phyloP scores from a whole-genome alignment of 208 protist species.

The Leishmania major region DNA sequence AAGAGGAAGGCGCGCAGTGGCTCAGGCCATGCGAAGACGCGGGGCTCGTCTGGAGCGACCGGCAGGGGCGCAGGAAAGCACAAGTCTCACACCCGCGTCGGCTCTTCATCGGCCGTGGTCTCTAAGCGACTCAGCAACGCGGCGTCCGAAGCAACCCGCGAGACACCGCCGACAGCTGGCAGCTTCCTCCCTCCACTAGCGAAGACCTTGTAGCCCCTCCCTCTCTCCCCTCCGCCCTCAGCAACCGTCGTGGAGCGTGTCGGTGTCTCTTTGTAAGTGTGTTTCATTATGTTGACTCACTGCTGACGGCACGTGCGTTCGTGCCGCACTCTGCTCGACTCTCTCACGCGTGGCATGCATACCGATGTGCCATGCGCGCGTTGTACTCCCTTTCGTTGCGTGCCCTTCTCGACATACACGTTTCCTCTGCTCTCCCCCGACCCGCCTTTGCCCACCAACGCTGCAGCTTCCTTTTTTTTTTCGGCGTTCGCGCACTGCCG shows the following conservation, averaged over 20 bases:
- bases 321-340: neutral
- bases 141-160: conserved; percentile 6
- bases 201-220: conserved; percentile 11
- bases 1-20: conserved; percentile 7
- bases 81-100: neutral
- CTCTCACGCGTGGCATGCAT: neutral
- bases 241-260: neutral
- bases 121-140: conserved; percentile 1
- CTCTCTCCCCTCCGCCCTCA: neutral
- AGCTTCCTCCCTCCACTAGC: conserved; percentile 25
- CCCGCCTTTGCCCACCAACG: neutral
- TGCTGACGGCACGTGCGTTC: neutral
- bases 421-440: neutral
- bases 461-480: neutral
- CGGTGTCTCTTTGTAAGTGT: neutral
- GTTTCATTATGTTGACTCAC: neutral
- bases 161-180: neutral
- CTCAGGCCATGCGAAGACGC: neutral
- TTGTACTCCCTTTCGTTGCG: neutral
- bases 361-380: neutral
- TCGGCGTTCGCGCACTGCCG: neutral
- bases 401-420: neutral
- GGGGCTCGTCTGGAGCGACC: neutral
- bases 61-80: neutral
- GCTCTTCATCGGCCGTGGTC: neutral